A percentile compares a stretch with the other conserved stretches of the same genome.
These are phyloP conservation scores for Monosporozyma unispora DNA, from an alignment of 805 yeast genomes.

Conservation along the genomic window DNA sequence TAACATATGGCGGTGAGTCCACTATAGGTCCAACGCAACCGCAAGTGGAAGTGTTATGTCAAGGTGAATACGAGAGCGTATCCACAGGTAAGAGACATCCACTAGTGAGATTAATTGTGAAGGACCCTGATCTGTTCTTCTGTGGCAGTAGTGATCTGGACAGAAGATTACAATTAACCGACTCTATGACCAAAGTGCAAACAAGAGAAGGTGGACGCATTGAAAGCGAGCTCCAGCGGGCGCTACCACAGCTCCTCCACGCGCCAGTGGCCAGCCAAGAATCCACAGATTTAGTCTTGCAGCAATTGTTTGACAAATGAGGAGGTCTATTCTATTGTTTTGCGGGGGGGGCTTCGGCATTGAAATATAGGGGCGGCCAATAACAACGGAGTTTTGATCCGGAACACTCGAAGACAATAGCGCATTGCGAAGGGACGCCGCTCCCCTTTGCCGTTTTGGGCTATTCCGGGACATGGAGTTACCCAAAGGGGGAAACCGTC, in stretches of 20 bases:
- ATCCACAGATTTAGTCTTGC: background rate
- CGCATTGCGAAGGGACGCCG: no score
- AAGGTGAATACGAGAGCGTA: background rate
- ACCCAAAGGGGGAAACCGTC: no score
- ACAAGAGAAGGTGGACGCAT: background rate
- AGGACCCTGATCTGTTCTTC: background rate
- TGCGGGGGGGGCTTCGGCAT: no score
- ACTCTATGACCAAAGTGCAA: background rate
- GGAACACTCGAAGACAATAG: no score
- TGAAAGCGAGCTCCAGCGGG: background rate
- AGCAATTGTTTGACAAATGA: background rate
- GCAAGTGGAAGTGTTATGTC: background rate
- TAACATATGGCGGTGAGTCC: background rate
- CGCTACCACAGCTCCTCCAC: background rate
- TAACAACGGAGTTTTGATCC: no score
- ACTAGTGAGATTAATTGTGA: background rate
- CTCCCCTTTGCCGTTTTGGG: no score
- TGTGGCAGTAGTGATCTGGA: background rate
- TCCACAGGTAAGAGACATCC: background rate
- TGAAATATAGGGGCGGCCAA: background rate
- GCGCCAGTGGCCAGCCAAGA: background rate
- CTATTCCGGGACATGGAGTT: no score
- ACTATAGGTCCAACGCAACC: background rate
- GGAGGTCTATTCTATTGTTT: no score
- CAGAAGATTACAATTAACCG: background rate